These are phyloP conservation scores for Starmerella vitae DNA, from an alignment of 805 yeast species.

Conservation along the genomic window DNA sequence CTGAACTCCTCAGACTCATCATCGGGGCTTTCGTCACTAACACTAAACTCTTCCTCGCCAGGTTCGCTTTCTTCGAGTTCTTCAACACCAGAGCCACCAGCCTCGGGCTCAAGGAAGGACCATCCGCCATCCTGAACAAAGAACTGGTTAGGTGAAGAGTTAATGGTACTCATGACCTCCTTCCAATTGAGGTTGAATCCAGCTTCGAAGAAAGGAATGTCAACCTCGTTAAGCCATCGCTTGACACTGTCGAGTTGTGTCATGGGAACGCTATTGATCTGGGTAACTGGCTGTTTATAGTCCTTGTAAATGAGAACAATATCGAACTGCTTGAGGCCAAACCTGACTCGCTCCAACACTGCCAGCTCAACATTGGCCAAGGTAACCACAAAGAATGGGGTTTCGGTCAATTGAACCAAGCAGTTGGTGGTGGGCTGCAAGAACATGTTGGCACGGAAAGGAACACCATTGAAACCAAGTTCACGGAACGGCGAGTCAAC, in stretches of 20 bases:
- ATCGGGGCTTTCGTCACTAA: slow-evolving; percentile 43
- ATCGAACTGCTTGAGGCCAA: slow-evolving; percentile 92
- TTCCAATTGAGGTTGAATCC: slow-evolving; percentile 93
- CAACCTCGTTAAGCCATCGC: slow-evolving; percentile 96
- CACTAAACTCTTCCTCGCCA: slow-evolving; percentile 52
- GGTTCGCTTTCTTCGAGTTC: slow-evolving; percentile 50
- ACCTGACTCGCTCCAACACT: slow-evolving; percentile 91
- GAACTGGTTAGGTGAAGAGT: slow-evolving; percentile 86
- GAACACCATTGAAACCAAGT: slow-evolving; percentile 94
- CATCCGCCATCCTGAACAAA: slow-evolving; percentile 84
- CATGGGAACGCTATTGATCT: slow-evolving; percentile 89
- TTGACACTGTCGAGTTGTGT: slow-evolving; percentile 82
- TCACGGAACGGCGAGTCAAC: slow-evolving; percentile 92
- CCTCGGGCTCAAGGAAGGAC: slow-evolving; percentile 80
- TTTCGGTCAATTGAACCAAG: slow-evolving; percentile 82
- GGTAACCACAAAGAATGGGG: slow-evolving; percentile 87
- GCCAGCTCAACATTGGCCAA: slow-evolving; percentile 87
- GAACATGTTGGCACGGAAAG: slow-evolving; percentile 82
- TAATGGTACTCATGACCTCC: slow-evolving; percentile 85
- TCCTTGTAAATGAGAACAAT: slow-evolving; percentile 93
- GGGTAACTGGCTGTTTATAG: slow-evolving; percentile 73
- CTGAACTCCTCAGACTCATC: slow-evolving; percentile 31
- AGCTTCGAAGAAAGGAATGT: slow-evolving; percentile 87
- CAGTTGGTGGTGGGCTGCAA: slow-evolving; percentile 97
- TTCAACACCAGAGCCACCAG: slow-evolving; percentile 50